Evolutionary conservation across 1,139 yeast genomes (phyloP).

Genomic region (Geotrichum aggregatum): DNA sequence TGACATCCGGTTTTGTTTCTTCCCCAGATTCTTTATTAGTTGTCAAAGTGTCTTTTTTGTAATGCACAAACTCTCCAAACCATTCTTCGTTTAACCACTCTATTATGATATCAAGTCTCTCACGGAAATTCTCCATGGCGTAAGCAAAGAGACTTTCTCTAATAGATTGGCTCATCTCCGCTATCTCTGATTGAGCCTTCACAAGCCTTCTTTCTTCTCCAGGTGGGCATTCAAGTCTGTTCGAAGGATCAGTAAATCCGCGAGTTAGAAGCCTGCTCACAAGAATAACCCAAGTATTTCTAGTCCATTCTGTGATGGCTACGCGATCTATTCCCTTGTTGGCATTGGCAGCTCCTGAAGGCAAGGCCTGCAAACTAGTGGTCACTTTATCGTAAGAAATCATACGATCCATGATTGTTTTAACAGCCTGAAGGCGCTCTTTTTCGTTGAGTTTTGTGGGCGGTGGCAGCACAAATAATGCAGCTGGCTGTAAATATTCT

Average conservation of each 20-base stretch:
- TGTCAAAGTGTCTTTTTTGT: conserved; percentile 1
- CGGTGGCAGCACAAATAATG: conserved; percentile 55
- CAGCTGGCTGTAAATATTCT: conserved; percentile 23
- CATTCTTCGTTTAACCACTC: conserved; percentile 97
- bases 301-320: conserved; percentile 52
- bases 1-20: conserved; percentile 17
- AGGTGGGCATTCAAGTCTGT: not conserved
- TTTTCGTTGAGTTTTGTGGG: conserved; percentile 40
- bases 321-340: conserved; percentile 35
- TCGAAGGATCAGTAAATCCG: conserved; percentile 48
- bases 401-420: conserved; percentile 32
- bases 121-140: conserved; percentile 69
- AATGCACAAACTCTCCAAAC: conserved; percentile 61
- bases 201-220: not conserved
- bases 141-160: conserved; percentile 69
- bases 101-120: conserved; percentile 69
- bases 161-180: conserved; percentile 47
- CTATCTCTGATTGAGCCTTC: conserved; percentile 1
- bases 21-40: conserved; percentile 12
- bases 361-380: conserved; percentile 19
- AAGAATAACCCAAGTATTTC: conserved; percentile 73
- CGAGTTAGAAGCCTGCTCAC: conserved; percentile 75
- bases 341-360: conserved; percentile 25
- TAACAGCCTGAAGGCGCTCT: conserved; percentile 30
- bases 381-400: conserved; percentile 30